phyloP scores from a whole-genome alignment of 176 grass and related monocot genomes.

The Lolium perenne region DNA sequence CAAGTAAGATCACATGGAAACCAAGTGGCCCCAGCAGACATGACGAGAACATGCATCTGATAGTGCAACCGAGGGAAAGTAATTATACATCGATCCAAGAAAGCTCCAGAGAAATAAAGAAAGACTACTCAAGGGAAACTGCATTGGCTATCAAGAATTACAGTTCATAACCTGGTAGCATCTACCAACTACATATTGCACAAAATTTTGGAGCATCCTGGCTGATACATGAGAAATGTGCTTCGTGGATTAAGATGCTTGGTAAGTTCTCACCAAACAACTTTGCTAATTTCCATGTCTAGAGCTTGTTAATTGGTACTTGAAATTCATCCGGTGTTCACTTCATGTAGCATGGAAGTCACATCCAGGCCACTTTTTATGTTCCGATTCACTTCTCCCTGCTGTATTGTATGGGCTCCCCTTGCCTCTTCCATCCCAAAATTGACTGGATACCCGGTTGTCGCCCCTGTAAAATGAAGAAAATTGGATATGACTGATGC shows the following conservation, averaged over 20 bases:
- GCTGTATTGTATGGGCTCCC: constrained; percentile 32
- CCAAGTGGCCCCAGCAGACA: not conserved
- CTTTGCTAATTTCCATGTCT: constrained; percentile 36
- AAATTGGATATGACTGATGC: constrained; percentile 34
- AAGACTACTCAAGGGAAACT: constrained; percentile 39
- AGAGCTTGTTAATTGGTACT: constrained; percentile 31
- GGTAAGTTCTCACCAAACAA: constrained; percentile 18
- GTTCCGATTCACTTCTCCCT: constrained; percentile 9
- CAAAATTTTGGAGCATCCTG: constrained; percentile 47
- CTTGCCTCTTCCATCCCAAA: constrained; percentile 16
- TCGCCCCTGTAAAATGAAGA: constrained; percentile 36
- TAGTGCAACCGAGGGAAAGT: not conserved
- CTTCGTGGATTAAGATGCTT: constrained; percentile 34
- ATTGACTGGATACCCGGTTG: constrained; percentile 1
- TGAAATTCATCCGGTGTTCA: constrained; percentile 33
- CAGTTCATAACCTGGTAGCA: constrained; percentile 34
- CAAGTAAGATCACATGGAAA: not conserved
- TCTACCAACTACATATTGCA: constrained; percentile 47
- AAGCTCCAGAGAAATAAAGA: constrained; percentile 35
- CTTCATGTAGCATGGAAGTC: constrained; percentile 7
- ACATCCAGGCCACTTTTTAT: not conserved
- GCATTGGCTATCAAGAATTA: constrained; percentile 24
- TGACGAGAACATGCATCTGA: not conserved
- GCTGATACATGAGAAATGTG: constrained; percentile 29
- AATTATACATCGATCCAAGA: constrained; percentile 34